Base-by-base conservation (phyloP, 805 yeast genomes). In the Debaryomyces castellii region DNA sequence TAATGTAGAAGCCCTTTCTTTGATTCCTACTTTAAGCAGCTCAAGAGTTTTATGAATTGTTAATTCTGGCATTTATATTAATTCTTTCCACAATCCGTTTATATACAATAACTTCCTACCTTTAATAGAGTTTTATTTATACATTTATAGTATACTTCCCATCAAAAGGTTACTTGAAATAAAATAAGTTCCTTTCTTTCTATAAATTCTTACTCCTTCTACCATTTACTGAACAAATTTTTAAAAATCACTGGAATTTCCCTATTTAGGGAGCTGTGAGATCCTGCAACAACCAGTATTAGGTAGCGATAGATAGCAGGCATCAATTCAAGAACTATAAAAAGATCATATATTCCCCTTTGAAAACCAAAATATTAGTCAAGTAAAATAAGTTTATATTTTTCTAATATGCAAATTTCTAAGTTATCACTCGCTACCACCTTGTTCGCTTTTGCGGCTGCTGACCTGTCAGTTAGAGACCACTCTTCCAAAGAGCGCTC, bases 11-110 rank as follows among this genome's bases (percentile, higher is more conserved):
- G 58, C 66, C 22, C 68, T 64, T 46, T 56, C 69, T 5, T 41
- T 55, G 4, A 58, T 64, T 23, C 71, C 73, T 8, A 59, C 59
- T 32, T 58, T 62, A 60, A 60, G 64, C 44, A 50, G 51, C 39
- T 49, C 58, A 23, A 53, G 49, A 24, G 43, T 54, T 17, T 53
- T 20, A 16, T 39, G 36, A 39, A 25, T 6, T 10, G 11, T 25
- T 25, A n/a, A 3, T 6, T 9, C 28, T 25, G 28, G 8, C 11
- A 9, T 25, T 10, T 10, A 3, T 9, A 25, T 5, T 7, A 7
- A 6, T 23, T 25, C 8, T 12, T 25, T 25, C 11, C 28, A 25
- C 14, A 30, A 30, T 30, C 11, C 20, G n/a, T n/a, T n/a, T n/a
- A 30, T 30, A 16, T 30, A 11, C 34, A 30, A 17, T 14, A 14